Base-by-base conservation (phyloP, 257 asterid species). In the Petunia secreta region DNA sequence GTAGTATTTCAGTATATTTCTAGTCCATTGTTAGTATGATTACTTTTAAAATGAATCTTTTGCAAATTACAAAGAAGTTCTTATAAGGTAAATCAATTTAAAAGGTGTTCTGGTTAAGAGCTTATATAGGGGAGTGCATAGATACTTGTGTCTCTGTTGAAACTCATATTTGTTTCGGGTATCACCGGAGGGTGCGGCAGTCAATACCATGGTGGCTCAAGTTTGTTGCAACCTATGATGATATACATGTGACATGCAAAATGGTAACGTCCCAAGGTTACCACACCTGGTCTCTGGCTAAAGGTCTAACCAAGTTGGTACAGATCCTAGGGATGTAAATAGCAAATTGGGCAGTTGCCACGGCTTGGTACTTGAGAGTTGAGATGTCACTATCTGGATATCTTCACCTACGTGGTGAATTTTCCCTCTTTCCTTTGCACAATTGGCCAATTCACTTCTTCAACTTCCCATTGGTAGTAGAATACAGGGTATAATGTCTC, bases 191-290 rank as follows among this genome's bases (percentile, higher is more conserved):
- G 13, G 71, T 11, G 11, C 14, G 25, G 15, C 13, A 39, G 36
- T 39, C 50, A 65, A 65, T n/a, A 9, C 13, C 6, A 2, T 1
- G 73, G 52, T 65, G 39, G 50, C 73, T 65, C 50, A 39, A 65
- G 73, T 65, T 39, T 39, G 73, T 25, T 65, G 71, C 46, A 65
- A 65, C 50, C 34, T 65, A 64, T 65, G 34, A 65, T 65, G 73
- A 39, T 48, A 64, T 39, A 63, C 11, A 64, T 38, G 73, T 64
- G 10, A 48, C 50, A 2, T 64, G 71, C 25, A 3, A 38, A 64
- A 3, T 64, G 39, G 25, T 25, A 25, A 25, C 25, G 25, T 25
- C 25, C 25, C 25, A 25, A 25, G 25, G 25, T 25, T 25, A 25
- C 25, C 25, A 25, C 25, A 25, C n/a, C 74, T 65, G 74, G 39